Conservation (phyloP, 805 yeast genomes). For the Suhomyces sp. region DNA sequence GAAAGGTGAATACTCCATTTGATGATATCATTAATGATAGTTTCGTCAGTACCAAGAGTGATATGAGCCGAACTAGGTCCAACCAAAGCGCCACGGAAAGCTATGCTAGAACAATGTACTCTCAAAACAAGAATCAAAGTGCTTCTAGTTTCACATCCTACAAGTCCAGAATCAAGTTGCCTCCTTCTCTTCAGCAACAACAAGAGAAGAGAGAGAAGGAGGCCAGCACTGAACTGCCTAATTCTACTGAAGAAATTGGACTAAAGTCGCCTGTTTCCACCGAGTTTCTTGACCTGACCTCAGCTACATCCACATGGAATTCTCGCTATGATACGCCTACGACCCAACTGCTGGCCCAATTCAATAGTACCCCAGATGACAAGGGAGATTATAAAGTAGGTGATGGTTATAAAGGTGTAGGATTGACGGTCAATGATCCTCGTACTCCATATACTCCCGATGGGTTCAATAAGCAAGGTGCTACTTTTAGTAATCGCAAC, state of each 20-base stretch:
- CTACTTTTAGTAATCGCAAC: neutral
- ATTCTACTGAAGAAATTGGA: neutral
- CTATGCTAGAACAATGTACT: neutral
- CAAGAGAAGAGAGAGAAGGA: slow-evolving; percentile 4
- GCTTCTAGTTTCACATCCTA: slow-evolving; percentile 25
- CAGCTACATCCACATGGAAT: slow-evolving; percentile 3
- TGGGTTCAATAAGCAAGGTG: slow-evolving; percentile 10
- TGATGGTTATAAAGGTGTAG: neutral
- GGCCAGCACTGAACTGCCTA: neutral
- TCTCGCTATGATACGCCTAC: slow-evolving; percentile 7
- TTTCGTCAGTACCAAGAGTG: slow-evolving; percentile 3
- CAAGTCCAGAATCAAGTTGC: slow-evolving; percentile 32
- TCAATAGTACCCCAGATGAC: neutral
- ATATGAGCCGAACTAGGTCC: slow-evolving; percentile 4
- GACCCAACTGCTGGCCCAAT: slow-evolving; percentile 6
- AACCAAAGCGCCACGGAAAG: slow-evolving; percentile 5
- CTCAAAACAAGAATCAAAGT: slow-evolving; percentile 15
- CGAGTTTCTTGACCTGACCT: slow-evolving; percentile 1
- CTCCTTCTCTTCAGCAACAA: slow-evolving; percentile 24
- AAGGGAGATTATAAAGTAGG: neutral
- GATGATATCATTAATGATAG: neutral
- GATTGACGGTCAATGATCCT: neutral
- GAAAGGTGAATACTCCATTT: neutral
- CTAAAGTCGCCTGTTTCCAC: slow-evolving; percentile 5
- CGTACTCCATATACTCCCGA: slow-evolving; percentile 20